Percentiles rank a stretch among this genome's conserved stretches.
phyloP scores from a whole-genome alignment of 768 basidiomycete species.

The Gautieria morchelliformis region DNA sequence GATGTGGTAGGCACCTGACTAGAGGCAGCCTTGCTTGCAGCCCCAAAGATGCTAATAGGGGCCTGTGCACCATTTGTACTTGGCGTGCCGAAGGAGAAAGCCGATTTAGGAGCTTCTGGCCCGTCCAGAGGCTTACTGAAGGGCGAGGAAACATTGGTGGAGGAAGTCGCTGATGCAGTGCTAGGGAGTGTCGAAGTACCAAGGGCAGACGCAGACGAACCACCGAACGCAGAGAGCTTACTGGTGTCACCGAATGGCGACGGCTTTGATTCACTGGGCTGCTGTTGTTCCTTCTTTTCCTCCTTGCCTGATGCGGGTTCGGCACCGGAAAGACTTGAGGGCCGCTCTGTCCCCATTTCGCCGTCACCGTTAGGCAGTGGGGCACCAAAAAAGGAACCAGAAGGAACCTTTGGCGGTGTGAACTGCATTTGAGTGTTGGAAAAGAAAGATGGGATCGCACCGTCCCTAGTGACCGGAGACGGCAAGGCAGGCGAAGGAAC shows the following conservation, averaged over 20 bases:
- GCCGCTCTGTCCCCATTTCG: not conserved
- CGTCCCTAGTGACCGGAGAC: not conserved
- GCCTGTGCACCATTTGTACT: constrained; percentile 1
- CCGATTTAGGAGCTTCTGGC: constrained; percentile 6
- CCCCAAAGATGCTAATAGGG: not conserved
- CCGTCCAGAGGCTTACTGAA: not conserved
- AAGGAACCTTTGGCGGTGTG: constrained; percentile 1
- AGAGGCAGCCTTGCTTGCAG: not conserved
- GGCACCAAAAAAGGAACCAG: not conserved
- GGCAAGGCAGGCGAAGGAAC: not conserved
- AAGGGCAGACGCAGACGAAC: not conserved
- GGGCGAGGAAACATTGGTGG: not conserved
- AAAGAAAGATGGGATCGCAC: constrained; percentile 1
- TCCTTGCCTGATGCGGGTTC: not conserved
- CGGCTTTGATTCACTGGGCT: not conserved
- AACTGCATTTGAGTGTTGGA: constrained; percentile 1
- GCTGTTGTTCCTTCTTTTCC: not conserved
- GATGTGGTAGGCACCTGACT: not conserved
- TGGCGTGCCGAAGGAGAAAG: constrained; percentile 23
- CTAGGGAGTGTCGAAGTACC: not conserved
- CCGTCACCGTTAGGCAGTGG: not conserved
- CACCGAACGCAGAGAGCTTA: not conserved
- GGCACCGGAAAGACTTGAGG: not conserved
- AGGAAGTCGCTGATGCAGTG: not conserved
- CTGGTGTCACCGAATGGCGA: not conserved